Percentiles rank a stretch among this genome's conserved stretches.
These are phyloP conservation scores for Trametes meyenii DNA, from an alignment of 768 basidiomycete species.

Conservation along the genomic window DNA sequence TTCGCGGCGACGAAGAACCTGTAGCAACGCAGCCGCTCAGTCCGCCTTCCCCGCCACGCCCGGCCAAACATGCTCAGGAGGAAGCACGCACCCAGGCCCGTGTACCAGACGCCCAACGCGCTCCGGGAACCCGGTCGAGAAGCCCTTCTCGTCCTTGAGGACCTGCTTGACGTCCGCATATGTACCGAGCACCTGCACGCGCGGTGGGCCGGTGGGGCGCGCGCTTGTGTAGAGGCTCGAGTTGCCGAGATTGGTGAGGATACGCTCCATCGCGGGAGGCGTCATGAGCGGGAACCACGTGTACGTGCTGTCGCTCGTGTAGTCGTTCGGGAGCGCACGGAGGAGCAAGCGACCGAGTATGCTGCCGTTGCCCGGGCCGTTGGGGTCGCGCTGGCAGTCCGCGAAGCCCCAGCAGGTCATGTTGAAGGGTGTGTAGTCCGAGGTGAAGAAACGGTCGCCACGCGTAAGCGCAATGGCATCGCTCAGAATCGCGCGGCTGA, in stretches of 20 bases:
- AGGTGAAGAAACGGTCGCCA: conserved; percentile 81
- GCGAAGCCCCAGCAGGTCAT: conserved; percentile 84
- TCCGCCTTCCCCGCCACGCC: neutral
- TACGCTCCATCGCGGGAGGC: conserved; percentile 63
- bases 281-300: conserved; percentile 92
- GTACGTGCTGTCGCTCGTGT: conserved; percentile 68
- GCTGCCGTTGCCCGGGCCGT: conserved; percentile 75
- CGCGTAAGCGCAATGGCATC: conserved; percentile 88
- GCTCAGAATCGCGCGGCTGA: conserved; percentile 82
- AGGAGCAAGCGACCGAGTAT: conserved; percentile 74
- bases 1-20: conserved; percentile 69
- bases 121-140: conserved; percentile 50
- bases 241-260: conserved; percentile 59
- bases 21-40: neutral
- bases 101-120: conserved; percentile 56
- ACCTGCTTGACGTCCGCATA: conserved; percentile 58
- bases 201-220: conserved; percentile 44
- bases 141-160: conserved; percentile 48
- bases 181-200: conserved; percentile 40
- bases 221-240: conserved; percentile 56
- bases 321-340: conserved; percentile 73
- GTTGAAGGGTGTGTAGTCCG: conserved; percentile 81
- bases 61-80: too few species aligned
- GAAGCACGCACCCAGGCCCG: conserved; percentile 55
- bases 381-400: conserved; percentile 76